Conservation (phyloP, 192 early-diverging fungal genomes). For the Martensiomyces pterosporus region DNA sequence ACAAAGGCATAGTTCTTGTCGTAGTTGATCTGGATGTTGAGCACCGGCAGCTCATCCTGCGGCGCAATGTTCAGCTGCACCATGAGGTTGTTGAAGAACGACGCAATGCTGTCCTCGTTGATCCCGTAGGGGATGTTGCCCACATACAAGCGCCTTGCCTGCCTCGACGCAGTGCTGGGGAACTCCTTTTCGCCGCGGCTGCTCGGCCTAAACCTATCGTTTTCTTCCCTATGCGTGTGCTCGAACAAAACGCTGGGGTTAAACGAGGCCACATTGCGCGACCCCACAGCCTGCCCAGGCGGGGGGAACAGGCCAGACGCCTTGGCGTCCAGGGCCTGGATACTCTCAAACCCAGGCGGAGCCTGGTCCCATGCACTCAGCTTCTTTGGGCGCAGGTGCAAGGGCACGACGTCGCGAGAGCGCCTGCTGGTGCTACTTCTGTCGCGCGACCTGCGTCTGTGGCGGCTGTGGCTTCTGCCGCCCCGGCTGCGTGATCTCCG, state of each 20-base stretch:
- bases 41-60: conserved; percentile 65
- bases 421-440: conserved; percentile 28
- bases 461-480: conserved; percentile 44
- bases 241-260: conserved; percentile 37
- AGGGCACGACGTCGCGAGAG: conserved; percentile 57
- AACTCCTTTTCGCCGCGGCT: conserved; percentile 45
- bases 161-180: conserved; percentile 56
- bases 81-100: conserved; percentile 89
- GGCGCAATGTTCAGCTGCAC: conserved; percentile 67
- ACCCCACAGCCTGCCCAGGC: conserved; percentile 31
- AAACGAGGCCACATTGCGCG: conserved; percentile 43
- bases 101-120: conserved; percentile 64
- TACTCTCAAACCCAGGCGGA: conserved; percentile 82
- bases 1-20: conserved; percentile 98
- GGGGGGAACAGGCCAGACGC: conserved; percentile 61
- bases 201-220: conserved; percentile 37
- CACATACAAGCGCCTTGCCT: conserved; percentile 84
- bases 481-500: conserved; percentile 49
- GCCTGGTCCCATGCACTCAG: conserved; percentile 90
- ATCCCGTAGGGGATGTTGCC: conserved; percentile 82
- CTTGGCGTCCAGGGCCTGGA: conserved; percentile 85
- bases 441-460: conserved; percentile 36
- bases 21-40: conserved; percentile 80
- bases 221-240: conserved; percentile 52
- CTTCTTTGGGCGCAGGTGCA: conserved; percentile 73